Evolutionary conservation across 2,329 filamentous ascomycete species (phyloP), one percentile per base, ranked within the genome.

Genomic region (Colletotrichum trifolii): DNA sequence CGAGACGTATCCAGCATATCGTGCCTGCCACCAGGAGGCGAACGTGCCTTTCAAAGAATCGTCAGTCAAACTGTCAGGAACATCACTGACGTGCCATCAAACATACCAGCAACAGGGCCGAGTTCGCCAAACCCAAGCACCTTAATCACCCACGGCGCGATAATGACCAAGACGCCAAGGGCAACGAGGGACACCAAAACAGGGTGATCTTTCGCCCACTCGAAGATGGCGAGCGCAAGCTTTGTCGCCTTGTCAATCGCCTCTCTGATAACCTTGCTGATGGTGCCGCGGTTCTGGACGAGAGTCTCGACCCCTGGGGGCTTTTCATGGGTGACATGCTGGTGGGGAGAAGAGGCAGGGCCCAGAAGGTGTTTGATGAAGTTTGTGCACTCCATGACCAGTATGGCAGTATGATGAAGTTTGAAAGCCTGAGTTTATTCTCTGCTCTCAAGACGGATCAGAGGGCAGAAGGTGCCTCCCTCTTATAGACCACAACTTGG

Each of bases 91-190:
- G 13, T 25, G 25, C 25, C 4, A 1, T 25, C 25, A 12, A 10
- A 25, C 54, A 36, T 33, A 64, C 64, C 40, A 1, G 54, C 49
- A 3, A 55, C 8, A 0, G 67, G 64, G 0, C 67, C 67, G 5
- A 62, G 46, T 42, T 65, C 56, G 2, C 64, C 42, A 13, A 68
- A 68, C 5, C 67, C 67, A 13, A 68, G 49, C 2, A 49, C 60
- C 48, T 67, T 57, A 6, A 68, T 4, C 1, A 64, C 64, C 60
- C 64, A 67, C 2, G 67, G 67, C 4, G 67, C 48, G 13, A 67
- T 10, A 17, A 47, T 25, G 15, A 38, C 60, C 43, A 67, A 33
- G 12, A 68, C 34, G n/a, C 67, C 67, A 5, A 68, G 39, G 3
- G 64, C 67, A 10, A 68, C 17, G 8, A 68, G 15, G n/a, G 57